Evolutionary conservation across 208 protist genomes (phyloP).

Genomic region (Leishmania mexicana): DNA sequence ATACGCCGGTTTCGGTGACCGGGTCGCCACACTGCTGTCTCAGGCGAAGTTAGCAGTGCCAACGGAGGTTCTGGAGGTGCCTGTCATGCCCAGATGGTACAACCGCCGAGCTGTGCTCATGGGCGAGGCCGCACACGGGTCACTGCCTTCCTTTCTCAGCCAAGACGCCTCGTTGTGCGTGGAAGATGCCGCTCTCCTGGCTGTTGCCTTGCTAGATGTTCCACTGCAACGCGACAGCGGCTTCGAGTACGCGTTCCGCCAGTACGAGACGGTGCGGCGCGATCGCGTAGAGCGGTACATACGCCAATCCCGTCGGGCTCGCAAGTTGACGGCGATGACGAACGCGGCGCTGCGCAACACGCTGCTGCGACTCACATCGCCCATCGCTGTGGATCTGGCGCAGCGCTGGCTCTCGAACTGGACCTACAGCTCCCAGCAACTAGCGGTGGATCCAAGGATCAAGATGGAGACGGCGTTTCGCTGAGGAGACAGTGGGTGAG

Average conservation of each 20-base stretch:
- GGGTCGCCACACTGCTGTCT: constrained; percentile 39
- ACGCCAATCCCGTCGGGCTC: constrained; percentile 79
- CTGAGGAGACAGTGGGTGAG: constrained; percentile 2
- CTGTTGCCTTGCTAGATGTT: constrained; percentile 79
- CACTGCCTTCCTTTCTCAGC: constrained; percentile 81
- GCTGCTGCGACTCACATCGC: constrained; percentile 46
- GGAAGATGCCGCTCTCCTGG: constrained; percentile 87
- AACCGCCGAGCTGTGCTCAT: constrained; percentile 87
- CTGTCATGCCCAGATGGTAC: constrained; percentile 90
- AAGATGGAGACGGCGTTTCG: constrained; percentile 85
- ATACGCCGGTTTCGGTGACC: constrained; percentile 56
- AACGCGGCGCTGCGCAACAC: constrained; percentile 56
- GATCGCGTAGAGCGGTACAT: constrained; percentile 89
- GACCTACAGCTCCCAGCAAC: constrained; percentile 83
- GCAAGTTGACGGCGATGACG: constrained; percentile 57
- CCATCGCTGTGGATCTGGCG: constrained; percentile 40
- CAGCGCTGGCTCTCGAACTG: constrained; percentile 86
- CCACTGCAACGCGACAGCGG: constrained; percentile 77
- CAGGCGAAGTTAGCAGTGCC: constrained; percentile 63
- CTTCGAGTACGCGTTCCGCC: constrained; percentile 85
- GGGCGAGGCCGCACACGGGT: constrained; percentile 86
- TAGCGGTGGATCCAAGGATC: constrained; percentile 86
- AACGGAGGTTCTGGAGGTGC: constrained; percentile 80
- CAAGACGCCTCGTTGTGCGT: constrained; percentile 90
- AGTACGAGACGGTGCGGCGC: constrained; percentile 84